These are phyloP conservation scores for Talaromyces sp. DNA, from an alignment of 2,329 filamentous ascomycete genomes.

Conservation along the genomic window DNA sequence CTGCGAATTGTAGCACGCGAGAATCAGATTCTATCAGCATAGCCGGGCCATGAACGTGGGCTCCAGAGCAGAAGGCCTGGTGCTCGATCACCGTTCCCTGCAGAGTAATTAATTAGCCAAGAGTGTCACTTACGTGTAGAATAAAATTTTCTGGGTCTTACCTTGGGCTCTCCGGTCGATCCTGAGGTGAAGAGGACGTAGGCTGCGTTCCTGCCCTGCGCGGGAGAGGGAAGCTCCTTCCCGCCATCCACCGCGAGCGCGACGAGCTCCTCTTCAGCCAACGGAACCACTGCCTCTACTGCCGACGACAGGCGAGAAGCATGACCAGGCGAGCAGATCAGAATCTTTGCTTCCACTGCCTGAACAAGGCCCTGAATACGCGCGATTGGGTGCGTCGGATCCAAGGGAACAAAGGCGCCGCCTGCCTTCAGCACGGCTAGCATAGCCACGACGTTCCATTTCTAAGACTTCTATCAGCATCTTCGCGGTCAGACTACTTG, in stretches of 20 bases:
- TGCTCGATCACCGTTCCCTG: slow-evolving; percentile 61
- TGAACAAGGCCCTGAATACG: background rate
- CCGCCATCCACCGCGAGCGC: background rate
- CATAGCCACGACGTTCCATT: slow-evolving; percentile 16
- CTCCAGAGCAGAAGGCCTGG: slow-evolving; percentile 51
- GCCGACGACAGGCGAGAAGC: background rate
- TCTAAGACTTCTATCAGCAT: background rate
- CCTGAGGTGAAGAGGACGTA: slow-evolving; percentile 60
- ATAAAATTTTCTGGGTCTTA: slow-evolving; percentile 57
- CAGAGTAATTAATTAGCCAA: slow-evolving; percentile 15
- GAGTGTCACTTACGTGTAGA: slow-evolving; percentile 62
- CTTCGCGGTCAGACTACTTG: background rate
- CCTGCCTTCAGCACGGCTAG: slow-evolving; percentile 17
- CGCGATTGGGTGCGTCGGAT: slow-evolving; percentile 9
- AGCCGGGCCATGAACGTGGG: slow-evolving; percentile 49
- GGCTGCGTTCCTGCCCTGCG: slow-evolving; percentile 32
- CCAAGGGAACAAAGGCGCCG: slow-evolving; percentile 13
- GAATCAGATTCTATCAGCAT: slow-evolving; percentile 48
- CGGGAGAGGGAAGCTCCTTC: background rate
- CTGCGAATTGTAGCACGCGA: slow-evolving; percentile 56
- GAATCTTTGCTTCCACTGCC: slow-evolving; percentile 2
- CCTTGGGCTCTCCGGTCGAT: slow-evolving; percentile 49
- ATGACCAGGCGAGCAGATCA: slow-evolving; percentile 3
- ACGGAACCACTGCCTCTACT: slow-evolving; percentile 11
- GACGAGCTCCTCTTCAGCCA: slow-evolving; percentile 2